A percentile compares a stretch with the other conserved stretches of the same genome.
These are phyloP conservation scores for Capsella bursapastoris DNA, from an alignment of 345 rosid species.

Conservation along the genomic window DNA sequence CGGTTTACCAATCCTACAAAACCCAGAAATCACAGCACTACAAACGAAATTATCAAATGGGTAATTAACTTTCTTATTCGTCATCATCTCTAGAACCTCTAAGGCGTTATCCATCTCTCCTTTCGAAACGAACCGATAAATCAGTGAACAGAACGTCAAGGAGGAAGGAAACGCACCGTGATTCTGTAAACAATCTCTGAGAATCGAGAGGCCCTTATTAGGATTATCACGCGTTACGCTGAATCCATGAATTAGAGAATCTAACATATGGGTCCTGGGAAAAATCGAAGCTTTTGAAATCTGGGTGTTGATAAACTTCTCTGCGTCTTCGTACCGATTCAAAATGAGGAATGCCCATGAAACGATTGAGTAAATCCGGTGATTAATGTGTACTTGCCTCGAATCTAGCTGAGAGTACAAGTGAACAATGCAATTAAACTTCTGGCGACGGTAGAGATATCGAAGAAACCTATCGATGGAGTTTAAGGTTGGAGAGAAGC, in stretches of 20 bases:
- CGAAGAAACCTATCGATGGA: slow-evolving; percentile 36
- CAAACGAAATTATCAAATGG: slow-evolving; percentile 74
- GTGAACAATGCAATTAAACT: slow-evolving; percentile 33
- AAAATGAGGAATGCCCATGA: slow-evolving; percentile 59
- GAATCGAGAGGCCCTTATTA: slow-evolving; percentile 51
- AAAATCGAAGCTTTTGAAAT: slow-evolving; percentile 45
- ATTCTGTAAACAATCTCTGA: slow-evolving; percentile 54
- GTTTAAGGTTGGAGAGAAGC: slow-evolving; percentile 39
- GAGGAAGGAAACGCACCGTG: slow-evolving; percentile 66
- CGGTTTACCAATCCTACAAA: slow-evolving; percentile 70
- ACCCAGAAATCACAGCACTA: slow-evolving; percentile 71
- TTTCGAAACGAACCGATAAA: slow-evolving; percentile 54
- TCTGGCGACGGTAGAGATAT: slow-evolving; percentile 35
- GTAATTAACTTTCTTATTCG: slow-evolving; percentile 50
- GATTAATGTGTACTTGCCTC: slow-evolving; percentile 29
- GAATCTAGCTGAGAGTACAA: slow-evolving; percentile 39
- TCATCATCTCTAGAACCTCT: slow-evolving; percentile 72
- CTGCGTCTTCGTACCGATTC: slow-evolving; percentile 63
- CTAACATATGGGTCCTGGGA: slow-evolving; percentile 48
- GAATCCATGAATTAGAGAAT: slow-evolving; percentile 62
- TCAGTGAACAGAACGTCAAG: slow-evolving; percentile 57
- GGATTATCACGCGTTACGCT: slow-evolving; percentile 53
- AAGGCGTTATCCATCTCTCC: slow-evolving; percentile 63
- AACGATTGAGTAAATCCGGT: slow-evolving; percentile 53
- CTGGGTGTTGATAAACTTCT: slow-evolving; percentile 53